Conservation (phyloP, 257 asterid genomes). For the Haberlea rhodopensis region DNA sequence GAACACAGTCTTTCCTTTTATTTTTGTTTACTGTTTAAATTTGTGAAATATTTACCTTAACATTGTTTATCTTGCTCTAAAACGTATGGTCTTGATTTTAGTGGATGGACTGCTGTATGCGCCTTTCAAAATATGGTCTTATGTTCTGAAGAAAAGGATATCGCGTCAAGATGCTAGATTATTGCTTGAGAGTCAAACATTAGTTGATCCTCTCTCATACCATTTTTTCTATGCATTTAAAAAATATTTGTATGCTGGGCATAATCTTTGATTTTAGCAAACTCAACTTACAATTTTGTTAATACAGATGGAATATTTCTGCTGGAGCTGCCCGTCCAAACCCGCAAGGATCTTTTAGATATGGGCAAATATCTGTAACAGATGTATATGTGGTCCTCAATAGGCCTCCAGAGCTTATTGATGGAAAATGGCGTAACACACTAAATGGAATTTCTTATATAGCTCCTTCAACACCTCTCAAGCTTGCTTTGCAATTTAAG, state of each 20-base stretch:
- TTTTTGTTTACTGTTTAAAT: slow-evolving; percentile 20
- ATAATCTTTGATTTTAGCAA: slow-evolving; percentile 21
- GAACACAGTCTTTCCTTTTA: slow-evolving; percentile 19
- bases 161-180: not conserved
- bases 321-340: slow-evolving; percentile 97
- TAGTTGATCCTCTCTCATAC: slow-evolving; percentile 5
- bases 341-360: slow-evolving; percentile 92
- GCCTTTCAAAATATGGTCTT: not conserved
- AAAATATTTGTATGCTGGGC: not conserved
- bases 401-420: slow-evolving; percentile 73
- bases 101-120: slow-evolving; percentile 6
- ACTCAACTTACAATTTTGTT: slow-evolving; percentile 22
- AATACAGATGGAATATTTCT: slow-evolving; percentile 69
- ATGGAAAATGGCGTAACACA: slow-evolving; percentile 76
- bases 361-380: slow-evolving; percentile 85
- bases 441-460: slow-evolving; percentile 79
- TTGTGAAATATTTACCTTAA: slow-evolving; percentile 23
- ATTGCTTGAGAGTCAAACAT: slow-evolving; percentile 19
- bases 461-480: slow-evolving; percentile 80
- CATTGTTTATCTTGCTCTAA: slow-evolving; percentile 2
- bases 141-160: not conserved
- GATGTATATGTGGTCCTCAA: slow-evolving; percentile 73
- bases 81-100: slow-evolving; percentile 13
- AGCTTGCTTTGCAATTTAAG: slow-evolving; percentile 75
- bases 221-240: slow-evolving; percentile 4